phyloP scores from a whole-genome alignment of 2,329 filamentous ascomycete genomes.

The Talaromyces funiculosus region DNA sequence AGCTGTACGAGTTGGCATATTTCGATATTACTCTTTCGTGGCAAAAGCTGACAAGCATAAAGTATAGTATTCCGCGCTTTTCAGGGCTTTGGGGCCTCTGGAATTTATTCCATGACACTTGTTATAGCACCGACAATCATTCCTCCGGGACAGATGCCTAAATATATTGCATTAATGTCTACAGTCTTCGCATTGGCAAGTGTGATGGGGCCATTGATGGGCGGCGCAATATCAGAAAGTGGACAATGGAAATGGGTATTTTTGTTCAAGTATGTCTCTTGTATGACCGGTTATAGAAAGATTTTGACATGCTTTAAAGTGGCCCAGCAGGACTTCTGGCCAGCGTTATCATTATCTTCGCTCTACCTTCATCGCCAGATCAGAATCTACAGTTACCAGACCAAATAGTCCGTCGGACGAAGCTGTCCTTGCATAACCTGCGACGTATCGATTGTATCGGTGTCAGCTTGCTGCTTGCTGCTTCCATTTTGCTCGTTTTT shows the following conservation, averaged over 20 bases:
- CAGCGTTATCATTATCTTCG: neutral
- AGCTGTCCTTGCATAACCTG: slow-evolving; percentile 7
- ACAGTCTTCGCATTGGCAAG: slow-evolving; percentile 15
- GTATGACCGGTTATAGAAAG: too few species aligned
- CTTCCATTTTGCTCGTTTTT: slow-evolving; percentile 15
- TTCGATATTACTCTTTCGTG: neutral
- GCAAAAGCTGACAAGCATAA: neutral
- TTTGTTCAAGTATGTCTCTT: slow-evolving; percentile 15
- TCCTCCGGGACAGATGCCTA: slow-evolving; percentile 14
- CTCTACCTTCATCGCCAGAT: neutral
- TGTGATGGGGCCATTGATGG: slow-evolving; percentile 19
- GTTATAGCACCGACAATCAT: slow-evolving; percentile 20
- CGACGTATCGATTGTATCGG: slow-evolving; percentile 29
- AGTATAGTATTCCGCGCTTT: slow-evolving; percentile 25
- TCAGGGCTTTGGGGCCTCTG: slow-evolving; percentile 24
- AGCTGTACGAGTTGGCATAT: slow-evolving; percentile 22
- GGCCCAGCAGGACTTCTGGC: neutral
- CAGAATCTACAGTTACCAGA: neutral
- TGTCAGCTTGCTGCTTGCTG: slow-evolving; percentile 19
- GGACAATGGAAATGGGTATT: slow-evolving; percentile 22
- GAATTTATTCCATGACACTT: slow-evolving; percentile 20
- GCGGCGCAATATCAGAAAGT: slow-evolving; percentile 18
- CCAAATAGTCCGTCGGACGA: neutral
- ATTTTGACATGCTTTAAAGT: too few species aligned
- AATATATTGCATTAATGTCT: slow-evolving; percentile 11